phyloP scores from a whole-genome alignment of 2,329 filamentous ascomycete genomes.

The Nigrospora oryzae region DNA sequence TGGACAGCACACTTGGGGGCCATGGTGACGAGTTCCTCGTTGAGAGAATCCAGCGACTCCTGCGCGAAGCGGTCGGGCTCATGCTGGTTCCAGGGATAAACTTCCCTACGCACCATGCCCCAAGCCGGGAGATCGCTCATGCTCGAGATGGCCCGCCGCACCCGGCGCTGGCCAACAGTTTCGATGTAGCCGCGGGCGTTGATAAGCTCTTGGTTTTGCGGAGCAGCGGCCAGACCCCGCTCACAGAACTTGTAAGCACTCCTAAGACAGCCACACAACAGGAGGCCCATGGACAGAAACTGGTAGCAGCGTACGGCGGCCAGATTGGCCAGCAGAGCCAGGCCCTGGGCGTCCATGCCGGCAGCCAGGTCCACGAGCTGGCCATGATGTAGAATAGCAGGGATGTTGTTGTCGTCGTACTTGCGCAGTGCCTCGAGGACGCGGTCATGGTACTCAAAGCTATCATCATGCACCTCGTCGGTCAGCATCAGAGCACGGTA shows the following conservation, averaged over 20 bases:
- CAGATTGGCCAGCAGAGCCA: conserved; percentile 20
- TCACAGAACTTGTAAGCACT: conserved; percentile 59
- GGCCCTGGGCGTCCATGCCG: conserved; percentile 7
- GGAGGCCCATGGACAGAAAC: conserved; percentile 46
- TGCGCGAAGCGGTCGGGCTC: conserved; percentile 64
- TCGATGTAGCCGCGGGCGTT: conserved; percentile 45
- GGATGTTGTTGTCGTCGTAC: conserved; percentile 25
- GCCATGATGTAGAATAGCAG: conserved; percentile 37
- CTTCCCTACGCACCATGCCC: conserved; percentile 59
- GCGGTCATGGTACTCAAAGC: conserved; percentile 73
- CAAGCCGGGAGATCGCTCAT: conserved; percentile 56
- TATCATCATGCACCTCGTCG: conserved; percentile 71
- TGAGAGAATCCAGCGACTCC: conserved; percentile 63
- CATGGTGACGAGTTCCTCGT: conserved; percentile 56
- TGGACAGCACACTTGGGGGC: conserved; percentile 78
- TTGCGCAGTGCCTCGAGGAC: conserved; percentile 44
- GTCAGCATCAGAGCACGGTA: conserved; percentile 83
- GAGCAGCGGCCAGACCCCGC: conserved; percentile 47
- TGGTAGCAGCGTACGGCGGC: conserved; percentile 50
- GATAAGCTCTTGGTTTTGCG: conserved; percentile 46
- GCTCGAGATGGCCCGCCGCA: conserved; percentile 36
- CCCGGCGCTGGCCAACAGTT: conserved; percentile 39
- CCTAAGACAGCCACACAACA: conserved; percentile 59
- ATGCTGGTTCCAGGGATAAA: conserved; percentile 62
- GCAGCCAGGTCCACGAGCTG: conserved; percentile 22